Evolutionary conservation across 768 basidiomycete genomes (phyloP), one percentile per base, ranked within the genome.

Genomic region (Leucosporidium scottii): DNA sequence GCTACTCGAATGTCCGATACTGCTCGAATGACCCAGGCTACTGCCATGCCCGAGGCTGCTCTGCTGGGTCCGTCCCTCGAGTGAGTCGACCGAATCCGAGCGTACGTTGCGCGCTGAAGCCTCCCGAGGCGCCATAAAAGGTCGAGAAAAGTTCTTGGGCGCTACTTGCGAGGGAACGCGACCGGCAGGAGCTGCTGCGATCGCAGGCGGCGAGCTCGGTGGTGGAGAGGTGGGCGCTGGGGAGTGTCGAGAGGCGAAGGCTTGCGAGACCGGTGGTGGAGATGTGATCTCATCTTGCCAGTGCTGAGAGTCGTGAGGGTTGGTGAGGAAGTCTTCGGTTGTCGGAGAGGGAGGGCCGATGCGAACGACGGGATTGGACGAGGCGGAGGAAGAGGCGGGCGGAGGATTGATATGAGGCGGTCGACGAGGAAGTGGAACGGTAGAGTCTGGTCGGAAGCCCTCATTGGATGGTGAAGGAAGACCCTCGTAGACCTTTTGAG

Each of bases 81-180:
- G 23, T n/a, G 61, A 48, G 6, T 59, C 39, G 48, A 58, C 49
- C 47, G 58, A 51, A 27, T 44, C 58, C 39, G 58, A 44, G 6
- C 39, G 39, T 9, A 23, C 56, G 44, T 27, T 56, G 56, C 50
- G 59, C 25, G 54, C 50, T 5, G 59, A 64, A 10, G 39, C 18
- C 13, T 54, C 10, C 59, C 64, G 34, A 62, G 61, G 25, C 50
- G 21, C 25, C 55, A 59, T 18, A 49, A 56, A 0, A 54, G 61
- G 36, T 57, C 61, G n/a, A 48, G 36, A 39, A 47, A 71, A 71
- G 58, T 71, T 71, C 55, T 65, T 72, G 23, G 58, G 23, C 10
- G 50, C 12, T 0, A 47, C 48, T 27, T 68, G 67, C 0, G 59
- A 57, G 30, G 31, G 55, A 10, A 57, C 56, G 7, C 69, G 62